These are phyloP conservation scores for Penicillium sp. DNA, from an alignment of 2,329 filamentous ascomycete species.

Conservation along the genomic window DNA sequence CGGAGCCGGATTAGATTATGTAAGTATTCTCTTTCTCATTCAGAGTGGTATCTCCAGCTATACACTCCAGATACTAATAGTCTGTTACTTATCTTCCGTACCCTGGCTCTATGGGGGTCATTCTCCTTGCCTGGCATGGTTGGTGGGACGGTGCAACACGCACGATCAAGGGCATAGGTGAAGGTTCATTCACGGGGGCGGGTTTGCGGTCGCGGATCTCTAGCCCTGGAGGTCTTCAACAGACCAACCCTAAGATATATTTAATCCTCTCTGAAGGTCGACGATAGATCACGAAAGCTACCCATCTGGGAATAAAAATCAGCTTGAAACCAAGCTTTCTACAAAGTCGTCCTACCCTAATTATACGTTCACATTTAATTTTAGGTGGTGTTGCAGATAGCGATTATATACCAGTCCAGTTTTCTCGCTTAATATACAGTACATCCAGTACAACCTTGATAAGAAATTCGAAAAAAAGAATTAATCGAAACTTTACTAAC, in stretches of 20 bases:
- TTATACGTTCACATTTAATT: background rate
- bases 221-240: too few species aligned
- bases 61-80: background rate
- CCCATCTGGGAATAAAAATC: background rate
- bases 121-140: background rate
- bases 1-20: conserved; percentile 7
- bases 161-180: background rate
- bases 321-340: background rate
- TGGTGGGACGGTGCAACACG: conserved; percentile 3
- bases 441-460: background rate
- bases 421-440: background rate
- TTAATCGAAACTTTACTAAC: background rate
- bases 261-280: too few species aligned
- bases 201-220: background rate
- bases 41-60: background rate
- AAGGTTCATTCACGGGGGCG: background rate
- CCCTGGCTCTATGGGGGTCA: background rate
- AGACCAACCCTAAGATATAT: too few species aligned
- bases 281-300: too few species aligned
- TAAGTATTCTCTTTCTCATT: background rate
- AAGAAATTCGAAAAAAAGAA: background rate
- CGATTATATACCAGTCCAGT: background rate
- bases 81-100: background rate
- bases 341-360: background rate
- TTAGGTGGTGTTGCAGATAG: background rate